These are phyloP conservation scores for Phytophthora vignae DNA, from an alignment of 352 stramenopile genomes.

Conservation along the genomic window DNA sequence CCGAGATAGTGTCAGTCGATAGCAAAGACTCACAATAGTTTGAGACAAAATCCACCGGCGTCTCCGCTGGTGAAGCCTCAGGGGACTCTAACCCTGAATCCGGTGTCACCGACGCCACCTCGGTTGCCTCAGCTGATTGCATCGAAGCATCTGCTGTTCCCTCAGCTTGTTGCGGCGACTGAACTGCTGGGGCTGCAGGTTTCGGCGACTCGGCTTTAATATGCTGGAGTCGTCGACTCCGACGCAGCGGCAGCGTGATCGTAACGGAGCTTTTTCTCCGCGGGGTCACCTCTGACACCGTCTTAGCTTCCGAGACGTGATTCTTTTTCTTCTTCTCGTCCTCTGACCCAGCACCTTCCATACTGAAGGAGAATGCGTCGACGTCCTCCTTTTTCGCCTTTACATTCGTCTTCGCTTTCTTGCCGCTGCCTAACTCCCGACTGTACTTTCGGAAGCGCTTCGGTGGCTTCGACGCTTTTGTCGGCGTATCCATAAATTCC, in stretches of 20 bases:
- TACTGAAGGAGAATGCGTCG: slow-evolving; percentile 13
- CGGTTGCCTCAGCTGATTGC: not conserved
- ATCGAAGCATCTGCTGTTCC: not conserved
- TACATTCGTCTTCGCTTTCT: not conserved
- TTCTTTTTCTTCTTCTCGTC: slow-evolving; percentile 5
- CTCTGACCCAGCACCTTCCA: slow-evolving; percentile 10
- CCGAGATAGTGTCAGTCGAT: slow-evolving; percentile 49
- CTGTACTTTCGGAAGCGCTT: slow-evolving; percentile 50
- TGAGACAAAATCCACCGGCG: slow-evolving; percentile 34
- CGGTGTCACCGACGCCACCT: not conserved
- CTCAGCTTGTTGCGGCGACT: not conserved
- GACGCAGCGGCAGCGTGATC: slow-evolving; percentile 24
- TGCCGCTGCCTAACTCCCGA: slow-evolving; percentile 11
- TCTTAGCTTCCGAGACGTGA: not conserved
- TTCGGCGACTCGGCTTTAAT: slow-evolving; percentile 29
- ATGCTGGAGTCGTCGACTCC: slow-evolving; percentile 38
- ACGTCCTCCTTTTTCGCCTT: slow-evolving; percentile 16
- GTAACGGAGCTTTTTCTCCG: slow-evolving; percentile 20
- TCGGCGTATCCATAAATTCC: slow-evolving; percentile 53
- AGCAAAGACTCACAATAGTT: slow-evolving; percentile 45
- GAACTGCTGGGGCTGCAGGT: slow-evolving; percentile 3
- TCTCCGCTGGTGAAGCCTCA: not conserved
- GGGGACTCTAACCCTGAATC: not conserved
- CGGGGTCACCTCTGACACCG: not conserved
- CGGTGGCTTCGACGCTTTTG: slow-evolving; percentile 42